phyloP scores from a whole-genome alignment of 2,329 filamentous ascomycete genomes.

The Aspergillus alliaceus region DNA sequence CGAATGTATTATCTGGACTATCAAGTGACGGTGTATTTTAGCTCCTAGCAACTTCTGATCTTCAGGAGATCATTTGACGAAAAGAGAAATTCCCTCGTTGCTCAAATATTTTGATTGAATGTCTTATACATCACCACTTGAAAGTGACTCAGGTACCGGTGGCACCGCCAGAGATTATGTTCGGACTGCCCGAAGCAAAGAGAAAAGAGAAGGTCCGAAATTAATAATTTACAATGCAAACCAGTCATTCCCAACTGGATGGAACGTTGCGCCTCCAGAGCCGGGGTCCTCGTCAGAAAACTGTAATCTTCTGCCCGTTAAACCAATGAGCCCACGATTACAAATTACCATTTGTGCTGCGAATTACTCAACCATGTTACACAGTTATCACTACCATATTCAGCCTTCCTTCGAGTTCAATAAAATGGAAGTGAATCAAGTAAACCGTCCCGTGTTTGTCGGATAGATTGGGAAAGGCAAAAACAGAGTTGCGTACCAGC shows the following conservation, averaged over 20 bases:
- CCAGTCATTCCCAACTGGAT: conserved; percentile 24
- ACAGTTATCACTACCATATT: background rate
- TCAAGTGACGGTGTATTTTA: background rate
- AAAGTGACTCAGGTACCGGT: background rate
- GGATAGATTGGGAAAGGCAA: background rate
- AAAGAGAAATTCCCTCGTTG: background rate
- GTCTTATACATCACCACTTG: background rate
- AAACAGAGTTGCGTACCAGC: background rate
- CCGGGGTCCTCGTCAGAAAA: conserved; percentile 16
- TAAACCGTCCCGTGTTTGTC: background rate
- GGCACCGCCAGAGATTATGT: background rate
- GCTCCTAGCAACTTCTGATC: conserved; percentile 17
- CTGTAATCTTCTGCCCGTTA: conserved; percentile 3
- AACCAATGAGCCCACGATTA: background rate
- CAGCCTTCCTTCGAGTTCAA: background rate
- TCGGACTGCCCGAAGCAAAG: background rate
- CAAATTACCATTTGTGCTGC: background rate
- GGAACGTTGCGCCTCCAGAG: conserved; percentile 27
- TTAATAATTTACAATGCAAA: conserved; percentile 4
- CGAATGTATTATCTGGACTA: background rate
- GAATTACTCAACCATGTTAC: background rate
- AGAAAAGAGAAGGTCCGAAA: background rate
- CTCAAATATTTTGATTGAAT: background rate
- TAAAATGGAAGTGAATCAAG: background rate
- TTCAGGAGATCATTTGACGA: conserved; percentile 24